These are phyloP conservation scores for Neurospora intermedia DNA, from an alignment of 495 filamentous ascomycete genomes.

Conservation along the genomic window DNA sequence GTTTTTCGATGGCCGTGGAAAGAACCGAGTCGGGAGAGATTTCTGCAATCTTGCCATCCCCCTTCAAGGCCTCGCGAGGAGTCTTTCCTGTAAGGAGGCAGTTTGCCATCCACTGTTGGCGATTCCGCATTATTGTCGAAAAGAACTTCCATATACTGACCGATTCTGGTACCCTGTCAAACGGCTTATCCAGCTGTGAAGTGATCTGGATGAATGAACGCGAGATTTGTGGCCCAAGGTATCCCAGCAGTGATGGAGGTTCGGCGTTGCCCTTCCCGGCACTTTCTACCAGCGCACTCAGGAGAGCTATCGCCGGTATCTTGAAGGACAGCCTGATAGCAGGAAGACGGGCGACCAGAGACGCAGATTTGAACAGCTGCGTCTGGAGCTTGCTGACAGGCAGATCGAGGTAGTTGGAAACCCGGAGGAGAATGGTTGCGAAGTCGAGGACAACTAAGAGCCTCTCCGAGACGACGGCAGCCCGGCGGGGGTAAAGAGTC, in stretches of 20 bases:
- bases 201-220: slow-evolving; percentile 74
- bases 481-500: slow-evolving; percentile 49
- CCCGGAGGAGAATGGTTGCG: slow-evolving; percentile 54
- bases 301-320: slow-evolving; percentile 50
- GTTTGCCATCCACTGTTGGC: slow-evolving; percentile 91
- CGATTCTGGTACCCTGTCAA: slow-evolving; percentile 48
- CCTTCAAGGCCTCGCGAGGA: slow-evolving; percentile 58
- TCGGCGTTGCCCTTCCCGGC: slow-evolving; percentile 53
- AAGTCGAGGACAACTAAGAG: slow-evolving; percentile 55
- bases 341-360: slow-evolving; percentile 67
- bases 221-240: slow-evolving; percentile 70
- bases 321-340: slow-evolving; percentile 58
- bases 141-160: slow-evolving; percentile 74
- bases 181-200: slow-evolving; percentile 65
- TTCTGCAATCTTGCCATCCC: slow-evolving; percentile 38
- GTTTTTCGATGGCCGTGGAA: slow-evolving; percentile 58
- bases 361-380: slow-evolving; percentile 67
- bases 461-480: slow-evolving; percentile 48
- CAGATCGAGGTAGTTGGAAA: slow-evolving; percentile 52
- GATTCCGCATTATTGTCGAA: slow-evolving; percentile 75
- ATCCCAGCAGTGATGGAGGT: slow-evolving; percentile 80
- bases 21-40: slow-evolving; percentile 51
- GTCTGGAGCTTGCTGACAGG: slow-evolving; percentile 56
- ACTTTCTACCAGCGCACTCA: slow-evolving; percentile 64
- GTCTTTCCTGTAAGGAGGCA: slow-evolving; percentile 83